Evolutionary conservation across 1,284 basidiomycete species (phyloP).

Genomic region (Tilletiopsis washingtonensis): DNA sequence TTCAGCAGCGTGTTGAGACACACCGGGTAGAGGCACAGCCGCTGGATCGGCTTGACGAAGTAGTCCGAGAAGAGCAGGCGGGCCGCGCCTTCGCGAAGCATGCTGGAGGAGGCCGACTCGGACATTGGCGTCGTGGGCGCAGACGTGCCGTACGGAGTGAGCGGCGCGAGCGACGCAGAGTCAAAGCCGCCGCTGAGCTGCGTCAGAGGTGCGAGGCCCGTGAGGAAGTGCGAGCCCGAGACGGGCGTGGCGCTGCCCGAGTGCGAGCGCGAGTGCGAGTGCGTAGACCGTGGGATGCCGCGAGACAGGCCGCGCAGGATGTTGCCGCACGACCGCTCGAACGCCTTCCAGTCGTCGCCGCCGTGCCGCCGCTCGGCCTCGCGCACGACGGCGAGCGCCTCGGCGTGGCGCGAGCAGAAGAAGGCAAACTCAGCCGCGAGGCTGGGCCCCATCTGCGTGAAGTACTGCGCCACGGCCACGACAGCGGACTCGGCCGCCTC

Average conservation of each 20-base stretch:
- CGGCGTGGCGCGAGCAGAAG: conserved; percentile 44
- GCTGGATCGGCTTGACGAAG: conserved; percentile 46
- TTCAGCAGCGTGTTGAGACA: conserved; percentile 40
- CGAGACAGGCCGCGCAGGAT: conserved; percentile 11
- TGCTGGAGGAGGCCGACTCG: background rate
- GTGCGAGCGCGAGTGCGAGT: background rate
- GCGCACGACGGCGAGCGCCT: conserved; percentile 38
- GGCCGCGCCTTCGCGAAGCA: conserved; percentile 4
- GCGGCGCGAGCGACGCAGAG: background rate
- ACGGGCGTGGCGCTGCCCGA: conserved; percentile 2
- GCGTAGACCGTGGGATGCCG: background rate
- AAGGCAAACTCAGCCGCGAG: conserved; percentile 29
- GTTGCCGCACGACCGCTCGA: conserved; percentile 35
- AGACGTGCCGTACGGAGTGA: background rate
- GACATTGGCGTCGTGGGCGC: background rate
- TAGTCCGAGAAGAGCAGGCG: conserved; percentile 42
- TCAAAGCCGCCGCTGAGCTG: no score
- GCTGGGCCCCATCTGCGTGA: conserved; percentile 24
- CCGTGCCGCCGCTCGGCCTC: conserved; percentile 37
- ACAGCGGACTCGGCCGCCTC: conserved; percentile 2
- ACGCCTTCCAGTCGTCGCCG: conserved; percentile 36
- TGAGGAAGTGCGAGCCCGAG: conserved; percentile 5
- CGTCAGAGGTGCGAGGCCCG: background rate
- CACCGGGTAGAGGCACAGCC: conserved; percentile 43
- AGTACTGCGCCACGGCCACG: conserved; percentile 3